Conservation (phyloP, 352 stramenopile species). For the Aphanomyces astaci region DNA sequence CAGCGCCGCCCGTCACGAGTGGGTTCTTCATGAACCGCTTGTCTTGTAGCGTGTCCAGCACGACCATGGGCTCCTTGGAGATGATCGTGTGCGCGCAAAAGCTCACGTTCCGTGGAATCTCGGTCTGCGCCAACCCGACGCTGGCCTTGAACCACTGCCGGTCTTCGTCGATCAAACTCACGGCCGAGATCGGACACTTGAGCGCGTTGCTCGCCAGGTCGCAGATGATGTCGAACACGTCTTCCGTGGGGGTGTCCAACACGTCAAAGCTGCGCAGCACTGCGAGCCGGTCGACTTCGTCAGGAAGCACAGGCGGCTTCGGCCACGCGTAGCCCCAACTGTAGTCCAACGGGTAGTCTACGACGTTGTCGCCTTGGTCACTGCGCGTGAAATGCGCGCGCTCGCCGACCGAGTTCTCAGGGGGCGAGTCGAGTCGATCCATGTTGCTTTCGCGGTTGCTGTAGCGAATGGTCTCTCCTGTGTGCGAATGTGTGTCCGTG, state of each 20-base stretch:
- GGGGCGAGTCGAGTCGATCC: slow-evolving; percentile 6
- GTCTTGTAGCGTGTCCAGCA: slow-evolving; percentile 79
- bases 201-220: slow-evolving; percentile 78
- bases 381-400: neutral
- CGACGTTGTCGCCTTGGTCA: neutral
- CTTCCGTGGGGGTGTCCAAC: slow-evolving; percentile 78
- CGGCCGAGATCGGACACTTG: slow-evolving; percentile 77
- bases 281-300: slow-evolving; percentile 63
- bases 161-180: slow-evolving; percentile 79
- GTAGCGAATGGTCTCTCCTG: slow-evolving; percentile 4
- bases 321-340: slow-evolving; percentile 84
- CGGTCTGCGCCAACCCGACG: slow-evolving; percentile 74
- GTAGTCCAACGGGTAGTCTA: slow-evolving; percentile 82
- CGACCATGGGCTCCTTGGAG: slow-evolving; percentile 84
- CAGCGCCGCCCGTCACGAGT: slow-evolving; percentile 68
- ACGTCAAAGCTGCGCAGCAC: slow-evolving; percentile 79
- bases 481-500: neutral
- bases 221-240: slow-evolving; percentile 86
- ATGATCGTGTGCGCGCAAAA: slow-evolving; percentile 84
- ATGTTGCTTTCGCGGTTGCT: slow-evolving; percentile 11
- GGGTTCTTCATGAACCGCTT: slow-evolving; percentile 84
- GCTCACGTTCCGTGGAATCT: slow-evolving; percentile 78
- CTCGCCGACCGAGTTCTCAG: neutral
- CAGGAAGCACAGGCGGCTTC: slow-evolving; percentile 63
- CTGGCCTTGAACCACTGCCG: slow-evolving; percentile 85